Conservation (phyloP, 1,139 yeast genomes). For the Eremothecium coryli region DNA sequence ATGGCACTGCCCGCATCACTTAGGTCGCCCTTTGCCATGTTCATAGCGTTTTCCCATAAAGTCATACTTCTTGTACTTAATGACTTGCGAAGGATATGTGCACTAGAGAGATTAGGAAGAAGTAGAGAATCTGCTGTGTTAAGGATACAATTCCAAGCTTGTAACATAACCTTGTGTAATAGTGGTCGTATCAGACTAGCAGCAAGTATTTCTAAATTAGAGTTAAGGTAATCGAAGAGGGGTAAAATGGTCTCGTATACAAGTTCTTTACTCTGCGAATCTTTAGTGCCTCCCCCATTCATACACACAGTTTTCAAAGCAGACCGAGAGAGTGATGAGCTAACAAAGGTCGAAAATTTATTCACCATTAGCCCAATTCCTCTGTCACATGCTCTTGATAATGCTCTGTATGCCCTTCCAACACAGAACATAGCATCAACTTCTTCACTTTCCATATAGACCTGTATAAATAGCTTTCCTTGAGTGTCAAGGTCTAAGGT, state of each 20-base stretch:
- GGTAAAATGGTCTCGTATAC: conserved; percentile 67
- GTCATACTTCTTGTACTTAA: conserved; percentile 12
- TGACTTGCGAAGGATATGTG: conserved; percentile 34
- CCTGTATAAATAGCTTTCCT: conserved; percentile 53
- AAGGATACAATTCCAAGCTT: conserved; percentile 66
- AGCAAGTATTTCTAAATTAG: conserved; percentile 60
- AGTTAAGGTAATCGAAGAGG: conserved; percentile 63
- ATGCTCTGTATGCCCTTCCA: conserved; percentile 64
- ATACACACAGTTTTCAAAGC: conserved; percentile 38
- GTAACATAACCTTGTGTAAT: conserved; percentile 59
- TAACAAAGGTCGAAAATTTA: conserved; percentile 42
- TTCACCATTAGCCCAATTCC: conserved; percentile 59
- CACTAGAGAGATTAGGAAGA: conserved; percentile 61
- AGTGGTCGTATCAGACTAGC: conserved; percentile 51
- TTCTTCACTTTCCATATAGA: conserved; percentile 70
- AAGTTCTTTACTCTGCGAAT: conserved; percentile 34
- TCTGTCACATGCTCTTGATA: conserved; percentile 54
- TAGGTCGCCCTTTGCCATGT: conserved; percentile 43
- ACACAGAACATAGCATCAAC: conserved; percentile 69
- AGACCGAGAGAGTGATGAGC: conserved; percentile 38
- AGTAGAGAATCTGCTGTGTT: conserved; percentile 55
- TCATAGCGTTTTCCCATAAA: conserved; percentile 44
- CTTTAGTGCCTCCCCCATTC: conserved; percentile 38
- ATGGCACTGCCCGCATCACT: background rate
- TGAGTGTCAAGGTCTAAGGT: conserved; percentile 58